Conservation (phyloP, 768 basidiomycete species). For the Leucocoprinus birnbaumii region DNA sequence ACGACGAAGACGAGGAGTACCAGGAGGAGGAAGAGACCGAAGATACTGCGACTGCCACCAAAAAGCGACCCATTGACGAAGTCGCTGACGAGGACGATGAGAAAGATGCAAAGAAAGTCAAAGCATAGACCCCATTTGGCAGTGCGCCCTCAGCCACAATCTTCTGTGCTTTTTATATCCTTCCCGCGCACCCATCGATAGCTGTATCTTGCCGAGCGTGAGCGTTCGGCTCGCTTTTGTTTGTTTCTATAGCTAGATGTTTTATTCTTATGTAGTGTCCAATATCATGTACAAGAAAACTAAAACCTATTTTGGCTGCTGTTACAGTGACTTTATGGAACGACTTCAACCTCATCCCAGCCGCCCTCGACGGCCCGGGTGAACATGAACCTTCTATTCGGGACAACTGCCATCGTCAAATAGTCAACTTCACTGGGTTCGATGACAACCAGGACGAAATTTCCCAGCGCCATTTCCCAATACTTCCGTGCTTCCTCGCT, state of each 20-base stretch:
- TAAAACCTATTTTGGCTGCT: not conserved
- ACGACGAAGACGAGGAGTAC: not conserved
- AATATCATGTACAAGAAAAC: not conserved
- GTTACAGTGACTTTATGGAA: too few species aligned
- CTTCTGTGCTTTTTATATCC: not conserved
- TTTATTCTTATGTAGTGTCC: constrained; percentile 9
- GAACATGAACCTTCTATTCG: constrained; percentile 52
- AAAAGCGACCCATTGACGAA: constrained; percentile 9
- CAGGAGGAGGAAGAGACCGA: constrained; percentile 5
- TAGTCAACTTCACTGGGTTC: constrained; percentile 73
- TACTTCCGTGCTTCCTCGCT: constrained; percentile 41
- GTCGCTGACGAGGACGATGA: constrained; percentile 5
- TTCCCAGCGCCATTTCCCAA: constrained; percentile 52
- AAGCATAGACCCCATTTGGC: constrained; percentile 10
- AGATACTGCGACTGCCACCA: not conserved
- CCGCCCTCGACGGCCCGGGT: constrained; percentile 25
- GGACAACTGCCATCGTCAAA: constrained; percentile 53
- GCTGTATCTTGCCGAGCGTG: constrained; percentile 6
- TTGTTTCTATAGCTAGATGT: constrained; percentile 8
- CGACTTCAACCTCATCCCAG: constrained; percentile 63
- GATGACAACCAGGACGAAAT: constrained; percentile 71
- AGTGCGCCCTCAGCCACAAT: not conserved
- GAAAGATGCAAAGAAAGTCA: constrained; percentile 12
- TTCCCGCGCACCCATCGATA: not conserved
- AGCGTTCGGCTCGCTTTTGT: not conserved